A percentile compares a stretch with the other conserved stretches of the same genome.
These are phyloP conservation scores for Leccinum subrobustum DNA, from an alignment of 1,284 basidiomycete genomes.

Conservation along the genomic window DNA sequence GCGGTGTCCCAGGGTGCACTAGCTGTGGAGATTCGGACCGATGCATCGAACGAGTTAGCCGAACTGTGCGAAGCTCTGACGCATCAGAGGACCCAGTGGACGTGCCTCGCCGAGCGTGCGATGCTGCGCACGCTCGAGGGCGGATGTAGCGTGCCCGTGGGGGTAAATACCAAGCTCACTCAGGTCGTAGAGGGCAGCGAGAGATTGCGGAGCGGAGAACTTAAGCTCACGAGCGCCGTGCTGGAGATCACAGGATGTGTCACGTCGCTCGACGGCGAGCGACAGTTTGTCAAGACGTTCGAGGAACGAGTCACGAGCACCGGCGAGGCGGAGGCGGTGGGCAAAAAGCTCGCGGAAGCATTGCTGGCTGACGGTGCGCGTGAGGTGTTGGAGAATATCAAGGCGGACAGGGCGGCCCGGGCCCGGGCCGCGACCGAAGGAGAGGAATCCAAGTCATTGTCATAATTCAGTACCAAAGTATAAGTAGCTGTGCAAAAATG, in stretches of 20 bases:
- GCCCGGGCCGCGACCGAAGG: conserved; percentile 43
- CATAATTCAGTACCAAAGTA: conserved; percentile 11
- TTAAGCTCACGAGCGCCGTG: conserved; percentile 30
- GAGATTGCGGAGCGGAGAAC: conserved; percentile 31
- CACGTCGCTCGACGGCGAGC: conserved; percentile 71
- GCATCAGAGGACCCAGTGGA: conserved; percentile 76
- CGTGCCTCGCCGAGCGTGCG: conserved; percentile 81
- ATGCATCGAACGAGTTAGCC: conserved; percentile 59
- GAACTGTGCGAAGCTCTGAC: conserved; percentile 67
- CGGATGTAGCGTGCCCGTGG: conserved; percentile 97
- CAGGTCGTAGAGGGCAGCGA: conserved; percentile 21
- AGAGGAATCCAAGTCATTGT: conserved; percentile 10
- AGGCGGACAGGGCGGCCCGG: conserved; percentile 57
- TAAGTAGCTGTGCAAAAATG: conserved; percentile 5
- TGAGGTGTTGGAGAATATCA: conserved; percentile 80
- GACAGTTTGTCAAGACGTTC: conserved; percentile 69
- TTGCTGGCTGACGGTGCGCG: conserved; percentile 71
- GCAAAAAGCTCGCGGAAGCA: conserved; percentile 60
- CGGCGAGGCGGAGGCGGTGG: conserved; percentile 69
- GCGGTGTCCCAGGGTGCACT: conserved; percentile 96
- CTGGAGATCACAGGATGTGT: conserved; percentile 76
- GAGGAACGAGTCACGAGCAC: conserved; percentile 50
- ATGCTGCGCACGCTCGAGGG: conserved; percentile 89
- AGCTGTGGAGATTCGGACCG: conserved; percentile 81
- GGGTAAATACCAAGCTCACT: conserved; percentile 61